These are phyloP conservation scores for Cenchrus fungigraminus DNA, from an alignment of 176 grass and related monocot species.

Conservation along the genomic window DNA sequence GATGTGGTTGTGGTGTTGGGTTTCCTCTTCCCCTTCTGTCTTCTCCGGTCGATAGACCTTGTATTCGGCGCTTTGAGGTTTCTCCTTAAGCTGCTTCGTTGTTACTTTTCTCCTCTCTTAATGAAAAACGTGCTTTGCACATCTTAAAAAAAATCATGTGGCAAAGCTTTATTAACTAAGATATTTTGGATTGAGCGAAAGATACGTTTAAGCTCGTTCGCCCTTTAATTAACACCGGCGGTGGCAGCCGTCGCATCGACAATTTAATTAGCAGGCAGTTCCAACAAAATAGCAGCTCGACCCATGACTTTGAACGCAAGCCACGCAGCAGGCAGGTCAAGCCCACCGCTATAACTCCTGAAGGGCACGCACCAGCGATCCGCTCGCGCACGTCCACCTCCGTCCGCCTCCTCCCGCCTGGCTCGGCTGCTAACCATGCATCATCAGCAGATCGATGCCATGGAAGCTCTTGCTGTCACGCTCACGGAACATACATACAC, in stretches of 20 bases:
- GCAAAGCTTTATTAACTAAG: no score
- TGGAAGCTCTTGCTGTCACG: not conserved
- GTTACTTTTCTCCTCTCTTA: no score
- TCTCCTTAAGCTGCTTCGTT: no score
- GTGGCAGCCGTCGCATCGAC: conserved; percentile 27
- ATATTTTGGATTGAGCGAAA: no score
- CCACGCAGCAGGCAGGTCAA: conserved; percentile 30
- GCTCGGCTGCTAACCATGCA: not conserved
- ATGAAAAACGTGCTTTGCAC: no score
- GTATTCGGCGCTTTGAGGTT: no score
- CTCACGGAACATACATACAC: not conserved
- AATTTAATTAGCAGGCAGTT: conserved; percentile 33
- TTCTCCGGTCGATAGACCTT: no score
- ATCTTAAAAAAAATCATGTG: no score
- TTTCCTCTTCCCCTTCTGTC: no score
- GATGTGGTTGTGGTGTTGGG: no score
- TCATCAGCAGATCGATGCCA: not conserved
- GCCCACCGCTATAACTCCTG: conserved; percentile 45
- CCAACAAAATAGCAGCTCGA: conserved; percentile 3
- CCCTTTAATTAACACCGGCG: conserved; percentile 10
- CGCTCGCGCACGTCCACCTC: not conserved
- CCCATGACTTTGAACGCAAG: conserved; percentile 51
- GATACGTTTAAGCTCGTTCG: not conserved
- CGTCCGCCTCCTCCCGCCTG: not conserved
- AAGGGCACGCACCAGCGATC: conserved; percentile 32